Base-by-base conservation (phyloP, 306 rosid genomes). In the Castanea sativa region DNA sequence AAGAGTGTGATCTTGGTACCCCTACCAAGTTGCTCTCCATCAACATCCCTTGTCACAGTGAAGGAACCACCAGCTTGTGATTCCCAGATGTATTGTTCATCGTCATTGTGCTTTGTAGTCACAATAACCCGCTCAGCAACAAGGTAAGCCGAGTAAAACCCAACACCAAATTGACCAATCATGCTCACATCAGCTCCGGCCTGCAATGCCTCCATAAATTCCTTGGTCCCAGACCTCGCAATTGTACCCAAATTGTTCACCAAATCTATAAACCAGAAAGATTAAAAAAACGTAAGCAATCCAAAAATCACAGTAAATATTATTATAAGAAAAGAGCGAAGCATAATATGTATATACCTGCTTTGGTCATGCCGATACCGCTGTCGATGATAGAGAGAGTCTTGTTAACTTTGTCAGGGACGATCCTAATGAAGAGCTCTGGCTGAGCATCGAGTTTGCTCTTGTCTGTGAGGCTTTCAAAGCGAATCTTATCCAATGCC, bases 211-310 rank as follows among this genome's bases (percentile, higher is more conserved):
- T 91, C 95, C 95, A 91, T 91, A 80, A 88, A 91, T 23, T 91
- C 95, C 82, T 91, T 91, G 11, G 95, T 91, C 27, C 95, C 91
- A 0, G 92, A 91, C 81, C 91, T 87, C 1, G 95, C 95, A 56
- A 91, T 91, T 5, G 95, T 91, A 8, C 95, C 92, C 92, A 91
- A 82, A 12, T 91, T 91, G 79, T 91, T 91, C 83, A 91, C 95
- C 89, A 91, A 82, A 82, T 89, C 96, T 91, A 14, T 9, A 69
- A 10, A 27, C 29, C 14, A 74, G 27, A 25, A 30, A 18, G 8
- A 8, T 11, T 2, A 2, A 0, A 41, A 8, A 2, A 8, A 41
- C 8, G 0, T 41, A 7, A 8, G 45, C 45, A 8, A 41, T 41
- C 45, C 8, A 41, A 41, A 25, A 41, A 41, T 8, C 11, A 41